Percentiles rank a stretch among this genome's conserved stretches.
phyloP scores from a whole-genome alignment of 352 stramenopile genomes.

The Globisporangium nunn region DNA sequence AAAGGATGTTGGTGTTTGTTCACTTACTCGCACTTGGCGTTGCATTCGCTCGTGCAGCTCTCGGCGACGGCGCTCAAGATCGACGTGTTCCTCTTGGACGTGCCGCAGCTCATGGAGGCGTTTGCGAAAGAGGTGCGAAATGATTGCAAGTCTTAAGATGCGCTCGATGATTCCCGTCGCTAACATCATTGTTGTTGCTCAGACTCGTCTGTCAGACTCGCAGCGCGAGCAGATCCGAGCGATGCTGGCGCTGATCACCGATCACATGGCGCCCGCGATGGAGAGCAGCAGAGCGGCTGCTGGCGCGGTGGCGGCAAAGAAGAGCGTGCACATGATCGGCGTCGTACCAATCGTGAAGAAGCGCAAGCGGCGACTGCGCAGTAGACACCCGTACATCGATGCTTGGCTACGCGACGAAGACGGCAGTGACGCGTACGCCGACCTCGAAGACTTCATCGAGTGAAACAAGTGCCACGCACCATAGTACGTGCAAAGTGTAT shows the following conservation, averaged over 20 bases:
- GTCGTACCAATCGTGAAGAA: conserved; percentile 53
- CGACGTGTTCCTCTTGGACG: conserved; percentile 58
- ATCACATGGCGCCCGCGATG: conserved; percentile 23
- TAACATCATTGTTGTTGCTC: background rate
- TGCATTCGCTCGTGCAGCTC: conserved; percentile 17
- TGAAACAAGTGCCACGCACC: conserved; percentile 1
- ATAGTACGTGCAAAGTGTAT: background rate
- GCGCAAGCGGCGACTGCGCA: conserved; percentile 43
- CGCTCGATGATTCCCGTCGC: background rate
- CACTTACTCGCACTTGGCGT: background rate
- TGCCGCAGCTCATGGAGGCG: conserved; percentile 25
- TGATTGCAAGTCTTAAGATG: too few species aligned
- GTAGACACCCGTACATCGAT: conserved; percentile 67
- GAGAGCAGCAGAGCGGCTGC: background rate
- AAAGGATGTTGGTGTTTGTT: background rate
- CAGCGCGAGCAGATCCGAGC: conserved; percentile 21
- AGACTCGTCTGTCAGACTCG: conserved; percentile 20
- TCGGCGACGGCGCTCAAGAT: conserved; percentile 52
- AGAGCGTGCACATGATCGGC: conserved; percentile 30
- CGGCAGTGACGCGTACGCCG: conserved; percentile 55
- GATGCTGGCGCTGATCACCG: conserved; percentile 32
- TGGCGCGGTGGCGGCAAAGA: conserved; percentile 15
- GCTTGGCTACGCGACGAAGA: conserved; percentile 71
- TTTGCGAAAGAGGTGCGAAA: conserved; percentile 33
- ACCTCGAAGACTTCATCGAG: conserved; percentile 78